A percentile compares a stretch with the other conserved stretches of the same genome.
phyloP scores from a whole-genome alignment of 2,329 filamentous ascomycete species.

The Cladophialophora psammophila region DNA sequence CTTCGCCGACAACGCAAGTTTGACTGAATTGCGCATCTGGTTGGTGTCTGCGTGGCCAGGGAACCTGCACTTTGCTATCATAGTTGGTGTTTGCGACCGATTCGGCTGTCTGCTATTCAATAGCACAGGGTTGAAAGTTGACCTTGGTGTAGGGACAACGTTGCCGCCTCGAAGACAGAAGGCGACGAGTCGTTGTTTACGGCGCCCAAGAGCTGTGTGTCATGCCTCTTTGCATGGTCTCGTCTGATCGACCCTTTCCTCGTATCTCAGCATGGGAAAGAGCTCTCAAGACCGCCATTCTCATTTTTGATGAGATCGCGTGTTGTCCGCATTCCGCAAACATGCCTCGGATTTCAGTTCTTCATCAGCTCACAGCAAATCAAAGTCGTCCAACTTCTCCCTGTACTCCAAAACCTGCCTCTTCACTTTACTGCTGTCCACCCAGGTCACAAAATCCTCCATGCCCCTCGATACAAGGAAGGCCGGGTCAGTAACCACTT shows the following conservation, averaged over 20 bases:
- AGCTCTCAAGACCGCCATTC: background rate
- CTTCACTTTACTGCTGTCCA: slow-evolving; percentile 96
- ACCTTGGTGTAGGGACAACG: background rate
- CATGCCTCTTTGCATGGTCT: background rate
- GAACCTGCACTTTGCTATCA: background rate
- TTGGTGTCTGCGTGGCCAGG: background rate
- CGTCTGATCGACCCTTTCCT: background rate
- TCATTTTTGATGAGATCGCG: background rate
- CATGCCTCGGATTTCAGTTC: background rate
- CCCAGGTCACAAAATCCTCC: slow-evolving; percentile 97
- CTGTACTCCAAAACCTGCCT: slow-evolving; percentile 92
- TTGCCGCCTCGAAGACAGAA: background rate
- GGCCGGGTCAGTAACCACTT: slow-evolving; percentile 87
- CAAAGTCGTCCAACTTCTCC: slow-evolving; percentile 95
- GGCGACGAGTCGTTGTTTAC: background rate
- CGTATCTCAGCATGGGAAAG: background rate
- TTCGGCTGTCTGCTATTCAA: background rate
- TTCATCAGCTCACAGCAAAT: slow-evolving; percentile 70
- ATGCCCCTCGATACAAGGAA: slow-evolving; percentile 87
- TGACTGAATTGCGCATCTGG: background rate
- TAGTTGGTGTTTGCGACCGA: background rate
- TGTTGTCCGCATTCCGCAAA: background rate
- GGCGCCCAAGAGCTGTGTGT: background rate
- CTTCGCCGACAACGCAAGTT: background rate
- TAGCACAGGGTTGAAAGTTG: background rate